phyloP scores from a whole-genome alignment of 805 yeast genomes.

The Kregervanrija fluxuum region DNA sequence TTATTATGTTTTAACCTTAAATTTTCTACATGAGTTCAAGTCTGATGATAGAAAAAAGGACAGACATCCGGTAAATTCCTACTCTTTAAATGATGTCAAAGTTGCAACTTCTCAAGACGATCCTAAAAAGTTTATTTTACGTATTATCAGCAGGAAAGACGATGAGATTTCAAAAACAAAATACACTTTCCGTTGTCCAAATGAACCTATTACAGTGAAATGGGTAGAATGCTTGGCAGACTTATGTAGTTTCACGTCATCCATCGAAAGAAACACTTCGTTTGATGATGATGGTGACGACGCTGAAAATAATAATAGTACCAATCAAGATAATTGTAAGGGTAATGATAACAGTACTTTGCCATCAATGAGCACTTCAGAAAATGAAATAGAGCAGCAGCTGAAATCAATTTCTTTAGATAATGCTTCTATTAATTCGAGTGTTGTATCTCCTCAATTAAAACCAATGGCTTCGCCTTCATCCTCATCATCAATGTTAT shows the following conservation, averaged over 20 bases:
- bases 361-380: too few species aligned
- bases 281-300: slow-evolving; percentile 21
- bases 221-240: slow-evolving; percentile 54
- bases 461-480: slow-evolving; percentile 1
- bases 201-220: slow-evolving; percentile 34
- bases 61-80: slow-evolving; percentile 36
- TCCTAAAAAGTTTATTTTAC: slow-evolving; percentile 31
- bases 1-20: slow-evolving; percentile 62
- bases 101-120: slow-evolving; percentile 30
- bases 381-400: too few species aligned
- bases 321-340: too few species aligned
- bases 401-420: too few species aligned
- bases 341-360: too few species aligned
- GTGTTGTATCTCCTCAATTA: background rate
- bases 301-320: background rate
- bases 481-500: background rate
- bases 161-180: slow-evolving; percentile 19
- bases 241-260: slow-evolving; percentile 39
- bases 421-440: too few species aligned
- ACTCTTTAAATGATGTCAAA: slow-evolving; percentile 28
- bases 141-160: slow-evolving; percentile 26
- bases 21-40: slow-evolving; percentile 61
- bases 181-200: slow-evolving; percentile 37
- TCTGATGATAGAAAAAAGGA: slow-evolving; percentile 49
- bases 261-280: slow-evolving; percentile 44